Evolutionary conservation across 768 basidiomycete genomes (phyloP).

Genomic region (Tylopilus intermedius): DNA sequence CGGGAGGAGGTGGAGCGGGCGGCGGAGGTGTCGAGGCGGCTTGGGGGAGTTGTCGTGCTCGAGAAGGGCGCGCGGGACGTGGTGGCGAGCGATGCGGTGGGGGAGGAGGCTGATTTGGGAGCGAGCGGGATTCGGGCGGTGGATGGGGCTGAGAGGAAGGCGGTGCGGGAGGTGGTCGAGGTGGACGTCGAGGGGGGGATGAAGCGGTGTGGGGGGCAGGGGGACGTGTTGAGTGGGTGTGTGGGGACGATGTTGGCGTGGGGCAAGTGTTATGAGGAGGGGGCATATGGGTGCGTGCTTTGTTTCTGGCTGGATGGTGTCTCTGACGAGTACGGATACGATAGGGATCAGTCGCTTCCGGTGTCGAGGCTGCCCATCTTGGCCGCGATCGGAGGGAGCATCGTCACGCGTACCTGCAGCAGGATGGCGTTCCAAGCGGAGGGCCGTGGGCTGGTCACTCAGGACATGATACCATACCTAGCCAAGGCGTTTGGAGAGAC

Average conservation of each 20-base stretch:
- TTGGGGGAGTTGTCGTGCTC: constrained; percentile 87
- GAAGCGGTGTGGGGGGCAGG: constrained; percentile 94
- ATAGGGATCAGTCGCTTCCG: constrained; percentile 50
- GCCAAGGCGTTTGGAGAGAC: constrained; percentile 67
- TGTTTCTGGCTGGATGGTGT: not conserved
- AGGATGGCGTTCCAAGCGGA: constrained; percentile 68
- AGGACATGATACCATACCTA: constrained; percentile 66
- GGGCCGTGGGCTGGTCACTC: constrained; percentile 77
- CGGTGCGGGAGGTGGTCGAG: constrained; percentile 54
- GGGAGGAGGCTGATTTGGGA: constrained; percentile 33
- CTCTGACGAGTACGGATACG: constrained; percentile 1
- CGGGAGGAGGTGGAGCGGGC: constrained; percentile 44
- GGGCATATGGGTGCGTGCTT: constrained; percentile 61
- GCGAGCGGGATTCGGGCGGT: constrained; percentile 13
- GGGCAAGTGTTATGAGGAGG: constrained; percentile 89
- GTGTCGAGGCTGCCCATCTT: constrained; percentile 72
- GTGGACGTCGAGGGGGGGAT: constrained; percentile 74
- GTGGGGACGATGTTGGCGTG: constrained; percentile 91
- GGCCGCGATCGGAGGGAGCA: constrained; percentile 80
- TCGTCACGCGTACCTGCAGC: constrained; percentile 84
- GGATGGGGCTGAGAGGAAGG: constrained; percentile 49
- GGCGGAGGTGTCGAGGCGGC: constrained; percentile 58
- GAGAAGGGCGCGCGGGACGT: constrained; percentile 84
- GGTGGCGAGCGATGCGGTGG: constrained; percentile 72
- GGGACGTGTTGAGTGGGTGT: constrained; percentile 85